Evolutionary conservation across 805 yeast genomes (phyloP).

Genomic region (Suhomyces tanzawaensis): DNA sequence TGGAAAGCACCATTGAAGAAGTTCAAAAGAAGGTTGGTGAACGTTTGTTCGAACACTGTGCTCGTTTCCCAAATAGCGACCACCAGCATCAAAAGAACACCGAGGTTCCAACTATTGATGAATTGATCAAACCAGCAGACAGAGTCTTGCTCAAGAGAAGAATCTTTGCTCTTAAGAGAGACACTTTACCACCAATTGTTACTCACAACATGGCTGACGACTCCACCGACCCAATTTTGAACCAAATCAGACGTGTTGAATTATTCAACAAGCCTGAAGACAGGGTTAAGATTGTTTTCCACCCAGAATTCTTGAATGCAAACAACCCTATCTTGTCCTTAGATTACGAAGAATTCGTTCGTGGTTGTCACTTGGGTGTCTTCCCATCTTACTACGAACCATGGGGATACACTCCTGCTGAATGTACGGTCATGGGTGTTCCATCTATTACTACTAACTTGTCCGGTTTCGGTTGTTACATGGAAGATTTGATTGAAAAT

Average conservation of each 20-base stretch:
- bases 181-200: slow-evolving; percentile 88
- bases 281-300: slow-evolving; percentile 92
- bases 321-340: slow-evolving; percentile 90
- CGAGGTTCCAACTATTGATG: slow-evolving; percentile 78
- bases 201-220: slow-evolving; percentile 97
- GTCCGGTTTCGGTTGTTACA: slow-evolving; percentile 96
- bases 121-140: slow-evolving; percentile 81
- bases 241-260: slow-evolving; percentile 87
- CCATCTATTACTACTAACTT: slow-evolving; percentile 95
- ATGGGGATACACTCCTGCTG: slow-evolving; percentile 99
- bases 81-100: slow-evolving; percentile 34
- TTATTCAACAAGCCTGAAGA: slow-evolving; percentile 87
- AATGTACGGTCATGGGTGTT: slow-evolving; percentile 99
- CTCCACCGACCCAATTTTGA: slow-evolving; percentile 83
- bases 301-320: slow-evolving; percentile 93
- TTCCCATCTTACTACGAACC: slow-evolving; percentile 99
- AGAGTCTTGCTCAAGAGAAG: slow-evolving; percentile 86
- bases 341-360: slow-evolving; percentile 95
- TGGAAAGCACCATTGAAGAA: slow-evolving; percentile 84
- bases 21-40: slow-evolving; percentile 85
- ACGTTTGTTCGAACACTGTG: slow-evolving; percentile 86
- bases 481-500: slow-evolving; percentile 95
- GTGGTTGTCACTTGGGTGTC: slow-evolving; percentile 97
- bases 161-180: slow-evolving; percentile 88
- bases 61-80: slow-evolving; percentile 50